Conservation (phyloP, 2,329 filamentous ascomycete species). For the Aspergillus pseudotamarii region DNA sequence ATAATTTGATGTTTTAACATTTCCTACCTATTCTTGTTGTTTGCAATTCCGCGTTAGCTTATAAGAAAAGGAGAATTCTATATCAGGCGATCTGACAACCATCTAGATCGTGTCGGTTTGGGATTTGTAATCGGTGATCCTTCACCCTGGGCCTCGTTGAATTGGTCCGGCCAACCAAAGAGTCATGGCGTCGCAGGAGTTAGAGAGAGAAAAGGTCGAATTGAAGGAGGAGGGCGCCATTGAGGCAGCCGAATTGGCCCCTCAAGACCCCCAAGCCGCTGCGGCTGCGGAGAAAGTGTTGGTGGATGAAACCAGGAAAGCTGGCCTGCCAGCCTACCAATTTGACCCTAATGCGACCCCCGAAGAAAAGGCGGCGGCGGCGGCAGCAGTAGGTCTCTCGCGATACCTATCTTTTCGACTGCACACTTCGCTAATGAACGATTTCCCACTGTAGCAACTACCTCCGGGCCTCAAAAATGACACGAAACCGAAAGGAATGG, state of each 20-base stretch:
- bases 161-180: constrained; percentile 9
- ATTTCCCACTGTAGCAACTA: constrained; percentile 53
- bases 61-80: constrained; percentile 4
- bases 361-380: constrained; percentile 82
- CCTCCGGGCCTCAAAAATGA: constrained; percentile 65
- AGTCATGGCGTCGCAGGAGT: constrained; percentile 35
- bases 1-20: neutral
- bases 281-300: constrained; percentile 74
- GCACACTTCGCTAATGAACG: constrained; percentile 16
- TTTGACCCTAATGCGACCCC: constrained; percentile 85
- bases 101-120: constrained; percentile 13
- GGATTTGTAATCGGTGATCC: constrained; percentile 20
- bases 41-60: neutral
- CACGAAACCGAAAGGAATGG: constrained; percentile 43
- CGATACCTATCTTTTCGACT: neutral
- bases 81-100: constrained; percentile 10
- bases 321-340: constrained; percentile 76
- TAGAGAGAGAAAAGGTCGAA: constrained; percentile 55
- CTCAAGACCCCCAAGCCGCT: constrained; percentile 65
- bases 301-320: constrained; percentile 75
- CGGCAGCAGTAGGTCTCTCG: constrained; percentile 65
- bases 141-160: constrained; percentile 19
- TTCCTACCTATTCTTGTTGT: neutral
- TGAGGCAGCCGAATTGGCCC: constrained; percentile 65
- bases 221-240: constrained; percentile 80